Evolutionary conservation across 2,329 filamentous ascomycete species (phyloP).

Genomic region (Fusarium guadeloupense): DNA sequence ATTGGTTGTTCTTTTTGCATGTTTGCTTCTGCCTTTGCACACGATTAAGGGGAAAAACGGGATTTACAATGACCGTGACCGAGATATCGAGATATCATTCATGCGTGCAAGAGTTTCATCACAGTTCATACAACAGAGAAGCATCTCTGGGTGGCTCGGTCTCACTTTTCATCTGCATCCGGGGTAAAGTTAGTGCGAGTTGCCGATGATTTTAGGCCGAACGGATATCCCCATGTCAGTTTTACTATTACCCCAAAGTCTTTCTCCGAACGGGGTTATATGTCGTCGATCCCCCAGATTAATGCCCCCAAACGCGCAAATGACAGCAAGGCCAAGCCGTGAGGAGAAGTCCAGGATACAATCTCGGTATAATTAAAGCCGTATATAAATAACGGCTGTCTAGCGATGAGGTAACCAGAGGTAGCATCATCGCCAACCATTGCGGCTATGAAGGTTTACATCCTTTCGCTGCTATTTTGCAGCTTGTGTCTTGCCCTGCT

Average conservation of each 20-base stretch:
- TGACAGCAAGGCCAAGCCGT: background rate
- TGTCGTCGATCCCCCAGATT: background rate
- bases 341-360: background rate
- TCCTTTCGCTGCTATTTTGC: background rate
- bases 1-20: too few relatives aligned
- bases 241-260: background rate
- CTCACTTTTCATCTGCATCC: background rate
- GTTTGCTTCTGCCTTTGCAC: too few relatives aligned
- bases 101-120: too few relatives aligned
- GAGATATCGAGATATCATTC: too few relatives aligned
- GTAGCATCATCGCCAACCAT: background rate
- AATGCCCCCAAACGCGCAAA: background rate
- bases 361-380: background rate
- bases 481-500: background rate
- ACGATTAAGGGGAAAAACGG: too few relatives aligned
- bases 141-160: too few relatives aligned
- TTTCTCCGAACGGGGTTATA: background rate
- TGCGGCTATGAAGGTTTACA: background rate
- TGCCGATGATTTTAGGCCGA: background rate
- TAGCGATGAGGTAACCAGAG: background rate
- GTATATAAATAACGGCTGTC: background rate
- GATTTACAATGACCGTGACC: too few relatives aligned
- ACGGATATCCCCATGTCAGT: background rate
- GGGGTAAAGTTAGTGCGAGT: background rate
- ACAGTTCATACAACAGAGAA: too few relatives aligned